Percentiles rank a stretch among this genome's conserved stretches.
Evolutionary conservation across 768 basidiomycete species (phyloP).

Genomic region (Phanerochaete sordida): DNA sequence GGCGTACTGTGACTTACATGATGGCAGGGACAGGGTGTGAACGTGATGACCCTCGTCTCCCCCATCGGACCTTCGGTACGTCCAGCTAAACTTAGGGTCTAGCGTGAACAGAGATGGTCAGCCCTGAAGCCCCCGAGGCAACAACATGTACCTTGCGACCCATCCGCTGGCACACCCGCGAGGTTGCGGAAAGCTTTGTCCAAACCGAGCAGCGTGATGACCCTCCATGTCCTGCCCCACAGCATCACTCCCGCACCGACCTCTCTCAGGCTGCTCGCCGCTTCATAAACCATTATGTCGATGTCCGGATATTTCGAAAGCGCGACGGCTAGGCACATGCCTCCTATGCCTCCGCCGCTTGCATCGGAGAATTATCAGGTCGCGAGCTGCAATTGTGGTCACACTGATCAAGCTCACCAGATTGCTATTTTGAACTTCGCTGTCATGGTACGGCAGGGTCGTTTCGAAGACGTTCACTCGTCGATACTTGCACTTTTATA

Average conservation of each 20-base stretch:
- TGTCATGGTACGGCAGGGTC: background rate
- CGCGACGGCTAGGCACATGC: constrained; percentile 27
- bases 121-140: background rate
- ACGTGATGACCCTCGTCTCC: constrained; percentile 36
- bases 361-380: no score
- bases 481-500: no score
- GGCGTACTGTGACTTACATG: background rate
- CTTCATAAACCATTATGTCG: constrained; percentile 28
- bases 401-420: no score
- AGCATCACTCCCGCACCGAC: constrained; percentile 43
- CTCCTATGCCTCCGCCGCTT: constrained; percentile 32
- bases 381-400: no score
- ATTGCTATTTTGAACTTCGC: constrained; percentile 30
- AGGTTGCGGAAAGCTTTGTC: constrained; percentile 20
- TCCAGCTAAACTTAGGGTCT: constrained; percentile 38
- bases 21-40: constrained; percentile 38
- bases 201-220: constrained; percentile 24
- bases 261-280: constrained; percentile 41
- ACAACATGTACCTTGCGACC: constrained; percentile 14
- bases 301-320: constrained; percentile 24
- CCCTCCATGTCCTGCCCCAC: constrained; percentile 26
- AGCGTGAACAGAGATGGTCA: background rate
- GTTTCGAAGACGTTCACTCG: background rate
- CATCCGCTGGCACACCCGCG: constrained; percentile 22
- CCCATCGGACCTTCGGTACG: constrained; percentile 42